Base-by-base conservation (phyloP, 371 early-diverging fungal genomes). In the Apophysomyces elegans region DNA sequence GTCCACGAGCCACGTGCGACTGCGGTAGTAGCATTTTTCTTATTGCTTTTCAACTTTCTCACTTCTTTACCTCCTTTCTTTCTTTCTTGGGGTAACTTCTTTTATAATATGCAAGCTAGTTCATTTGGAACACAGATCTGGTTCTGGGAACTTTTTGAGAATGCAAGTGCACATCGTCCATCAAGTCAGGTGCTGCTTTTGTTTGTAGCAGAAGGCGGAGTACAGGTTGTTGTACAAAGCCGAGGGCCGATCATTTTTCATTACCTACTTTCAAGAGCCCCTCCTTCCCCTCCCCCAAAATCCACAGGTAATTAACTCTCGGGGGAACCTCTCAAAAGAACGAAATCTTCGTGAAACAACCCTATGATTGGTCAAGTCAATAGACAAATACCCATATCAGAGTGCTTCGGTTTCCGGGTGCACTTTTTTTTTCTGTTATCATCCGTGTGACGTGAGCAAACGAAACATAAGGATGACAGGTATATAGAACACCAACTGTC, bases 341-440 rank as follows among this genome's bases (percentile, higher is more conserved):
- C 21, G 7, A 50, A 50, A 13, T 7, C 7, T 16, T 47, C 18
- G 18, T 47, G 47, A 47, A n/a, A 47, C n/a, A 18, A 26, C 5
- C 47, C 11, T 47, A 11, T 47, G 47, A 50, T 21, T 50, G 16
- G 54, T 50, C 16, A 21, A 9, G 1, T 47, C 21, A 21, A 21
- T 4, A 50, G 21, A 50, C 54, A 50, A 50, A 50, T 16, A 45
- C 5, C 13, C 46, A 13, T 50, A 50, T 18, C 21, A 18, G 5
- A 50, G 21, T 50, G 54, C 54, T 50, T 50, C 54, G 54, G 54
- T 26, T 50, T 11, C 54, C 21, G 54, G 54, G 46, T 13, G 21
- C 54, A 50, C 54, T 50, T 50, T 50, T 50, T 50, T 50, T 50
- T 50, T 50, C 54, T 50, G 54, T 50, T 50, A 50, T 50, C 54